A percentile compares a stretch with the other conserved stretches of the same genome.
Evolutionary conservation across 139 green algal species (phyloP).

Genomic region (Mychonastes homosphaera): DNA sequence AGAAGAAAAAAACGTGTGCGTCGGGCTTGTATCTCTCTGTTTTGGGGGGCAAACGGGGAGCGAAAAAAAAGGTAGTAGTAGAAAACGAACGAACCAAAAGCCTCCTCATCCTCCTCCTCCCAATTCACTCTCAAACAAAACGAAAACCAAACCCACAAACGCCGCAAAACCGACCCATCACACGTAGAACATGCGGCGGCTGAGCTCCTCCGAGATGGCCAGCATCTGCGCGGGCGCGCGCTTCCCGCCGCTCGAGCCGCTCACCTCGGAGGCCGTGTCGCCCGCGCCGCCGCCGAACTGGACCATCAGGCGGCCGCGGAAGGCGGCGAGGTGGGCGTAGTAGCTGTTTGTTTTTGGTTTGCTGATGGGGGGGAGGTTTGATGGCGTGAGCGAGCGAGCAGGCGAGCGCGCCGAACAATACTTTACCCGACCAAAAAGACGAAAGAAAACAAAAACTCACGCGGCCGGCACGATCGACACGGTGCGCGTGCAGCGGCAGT

Average conservation of each 20-base stretch:
- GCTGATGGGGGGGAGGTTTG: neutral
- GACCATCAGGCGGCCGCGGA: constrained; percentile 35
- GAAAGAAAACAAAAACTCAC: neutral
- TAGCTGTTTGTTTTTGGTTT: constrained; percentile 24
- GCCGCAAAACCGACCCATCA: too few relatives aligned
- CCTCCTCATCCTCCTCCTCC: too few relatives aligned
- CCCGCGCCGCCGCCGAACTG: too few relatives aligned
- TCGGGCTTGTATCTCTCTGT: too few relatives aligned
- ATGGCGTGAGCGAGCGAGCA: neutral
- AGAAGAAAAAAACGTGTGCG: too few relatives aligned
- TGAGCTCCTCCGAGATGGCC: neutral
- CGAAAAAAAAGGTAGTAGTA: too few relatives aligned
- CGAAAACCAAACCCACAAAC: too few relatives aligned
- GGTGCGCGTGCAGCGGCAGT: constrained; percentile 64
- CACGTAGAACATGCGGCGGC: constrained; percentile 8
- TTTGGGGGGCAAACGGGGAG: too few relatives aligned
- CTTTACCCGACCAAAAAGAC: neutral
- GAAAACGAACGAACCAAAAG: too few relatives aligned
- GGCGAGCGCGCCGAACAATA: neutral
- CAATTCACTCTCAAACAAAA: too few relatives aligned
- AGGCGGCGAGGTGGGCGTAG: constrained; percentile 43
- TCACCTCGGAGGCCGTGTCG: constrained; percentile 6
- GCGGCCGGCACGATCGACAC: constrained; percentile 11
- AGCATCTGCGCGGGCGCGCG: neutral
- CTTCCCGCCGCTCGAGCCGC: constrained; percentile 1